Evolutionary conservation across 179 eudicot genomes (phyloP).

Genomic region (Actinidia arguta): DNA sequence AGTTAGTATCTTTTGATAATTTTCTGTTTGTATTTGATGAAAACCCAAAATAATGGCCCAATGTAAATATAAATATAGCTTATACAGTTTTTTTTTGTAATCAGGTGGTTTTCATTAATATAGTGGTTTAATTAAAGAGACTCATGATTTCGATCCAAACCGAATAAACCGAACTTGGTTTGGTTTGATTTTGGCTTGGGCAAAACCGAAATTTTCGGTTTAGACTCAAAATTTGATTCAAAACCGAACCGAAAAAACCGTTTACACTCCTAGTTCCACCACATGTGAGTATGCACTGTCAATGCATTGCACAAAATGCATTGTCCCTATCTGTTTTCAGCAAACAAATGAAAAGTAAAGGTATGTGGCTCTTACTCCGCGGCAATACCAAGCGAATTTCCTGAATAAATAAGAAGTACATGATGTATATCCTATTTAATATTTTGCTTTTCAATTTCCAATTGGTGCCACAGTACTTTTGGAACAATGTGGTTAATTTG

Average conservation of each 20-base stretch:
- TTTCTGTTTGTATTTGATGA: no score
- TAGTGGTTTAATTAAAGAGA: no score
- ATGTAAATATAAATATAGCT: no score
- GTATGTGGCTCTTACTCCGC: neutral
- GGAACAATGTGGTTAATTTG: neutral
- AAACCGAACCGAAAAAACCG: neutral
- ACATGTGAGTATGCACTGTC: neutral
- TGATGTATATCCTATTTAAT: neutral
- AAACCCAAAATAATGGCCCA: no score
- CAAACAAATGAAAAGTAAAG: neutral
- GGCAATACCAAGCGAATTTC: neutral
- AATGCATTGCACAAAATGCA: neutral
- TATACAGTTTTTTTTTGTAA: no score
- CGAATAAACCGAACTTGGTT: no score
- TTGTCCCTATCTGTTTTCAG: no score
- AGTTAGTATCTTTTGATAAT: no score
- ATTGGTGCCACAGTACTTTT: neutral
- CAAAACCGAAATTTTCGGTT: no score
- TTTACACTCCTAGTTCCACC: neutral
- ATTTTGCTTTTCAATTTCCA: neutral
- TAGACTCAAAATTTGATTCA: neutral
- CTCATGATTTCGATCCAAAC: no score
- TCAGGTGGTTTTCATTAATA: no score
- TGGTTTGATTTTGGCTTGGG: no score
- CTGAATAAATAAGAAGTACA: neutral